Percentiles rank a stretch among this genome's conserved stretches.
Conservation (phyloP, 805 yeast genomes). For the Ogataea zsoltii region DNA sequence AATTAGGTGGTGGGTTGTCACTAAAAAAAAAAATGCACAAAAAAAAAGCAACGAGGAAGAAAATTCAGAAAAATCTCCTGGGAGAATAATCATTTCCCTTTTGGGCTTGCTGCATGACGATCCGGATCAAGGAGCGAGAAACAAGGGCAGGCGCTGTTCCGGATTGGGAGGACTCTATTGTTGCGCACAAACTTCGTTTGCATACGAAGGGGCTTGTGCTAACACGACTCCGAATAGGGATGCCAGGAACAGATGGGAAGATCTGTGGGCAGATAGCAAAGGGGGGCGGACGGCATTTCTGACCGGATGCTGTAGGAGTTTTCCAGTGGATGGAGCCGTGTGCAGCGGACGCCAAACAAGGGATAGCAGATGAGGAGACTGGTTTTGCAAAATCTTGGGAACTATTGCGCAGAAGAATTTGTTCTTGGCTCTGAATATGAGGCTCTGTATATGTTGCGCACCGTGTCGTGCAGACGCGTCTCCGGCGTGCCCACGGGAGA, state of each 20-base stretch:
- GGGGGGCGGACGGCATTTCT: not conserved
- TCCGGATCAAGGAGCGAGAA: not conserved
- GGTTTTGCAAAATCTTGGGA: no score
- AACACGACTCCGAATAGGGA: conserved; percentile 1
- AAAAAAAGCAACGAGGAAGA: conserved; percentile 4
- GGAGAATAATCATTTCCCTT: conserved; percentile 1
- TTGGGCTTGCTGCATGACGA: not conserved
- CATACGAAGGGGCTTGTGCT: conserved; percentile 2
- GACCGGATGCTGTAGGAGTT: no score
- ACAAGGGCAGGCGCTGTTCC: not conserved
- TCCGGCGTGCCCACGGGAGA: not conserved
- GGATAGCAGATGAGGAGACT: no score
- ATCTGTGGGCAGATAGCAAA: conserved; percentile 1
- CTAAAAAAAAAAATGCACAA: conserved; percentile 1
- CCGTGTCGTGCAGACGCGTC: not conserved
- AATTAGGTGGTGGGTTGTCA: conserved; percentile 2
- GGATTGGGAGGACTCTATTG: not conserved
- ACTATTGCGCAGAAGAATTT: no score
- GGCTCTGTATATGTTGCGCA: no score
- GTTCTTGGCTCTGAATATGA: no score
- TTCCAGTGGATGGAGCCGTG: no score
- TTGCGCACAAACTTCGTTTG: not conserved
- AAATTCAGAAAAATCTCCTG: not conserved
- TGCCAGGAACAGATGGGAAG: not conserved
- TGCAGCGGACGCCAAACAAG: no score